Evolutionary conservation across 1,284 basidiomycete species (phyloP), one percentile per base, ranked within the genome.

Genomic region (Apiotrichum domesticum): DNA sequence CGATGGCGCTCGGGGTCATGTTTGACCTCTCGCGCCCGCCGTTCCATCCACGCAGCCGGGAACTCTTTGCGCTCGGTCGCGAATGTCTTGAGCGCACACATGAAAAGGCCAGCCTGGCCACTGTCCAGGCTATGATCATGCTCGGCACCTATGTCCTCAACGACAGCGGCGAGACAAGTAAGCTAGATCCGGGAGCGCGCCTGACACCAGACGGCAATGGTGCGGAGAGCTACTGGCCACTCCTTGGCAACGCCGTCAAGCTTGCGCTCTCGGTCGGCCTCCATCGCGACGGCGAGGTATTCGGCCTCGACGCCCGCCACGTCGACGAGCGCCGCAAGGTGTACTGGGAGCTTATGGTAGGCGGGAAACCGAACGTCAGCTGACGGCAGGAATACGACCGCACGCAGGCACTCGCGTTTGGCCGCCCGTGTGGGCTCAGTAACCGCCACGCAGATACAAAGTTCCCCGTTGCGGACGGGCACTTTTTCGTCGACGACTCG

Each of bases 1-100:
- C 73, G 50, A 73, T 76, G 72, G 72, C 71, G 7, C 49, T 74
- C 0, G 74, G 74, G 6, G 65, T 66, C 21, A 69, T 74, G 63
- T 76, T 72, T 46, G 74, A 76, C 51, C 63, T 73, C 0, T 60
- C 65, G 29, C 62, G 71, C 45, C 65, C 60, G 34, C 70, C 72
- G 44, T 72, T 56, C 50, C 66, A 73, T 54, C 63, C 66, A 4
- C 56, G 70, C 10, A 71, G 66, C 4, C 61, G 66, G 35, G 63
- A 72, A 52, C 62, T 76, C 6, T 76, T 71, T 56, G 52, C 60
- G 3, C 59, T 73, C 2, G 74, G 72, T 14, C 57, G 66, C 46
- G 66, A 70, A 4, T 73, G 70, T 52, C 61, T 76, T 11, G 63
- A 65, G 14, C 61, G 63, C 14, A 56, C 63, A 1, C 71, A 72